Conservation (phyloP, 441 rosid species). For the Pelargonium australe region DNA sequence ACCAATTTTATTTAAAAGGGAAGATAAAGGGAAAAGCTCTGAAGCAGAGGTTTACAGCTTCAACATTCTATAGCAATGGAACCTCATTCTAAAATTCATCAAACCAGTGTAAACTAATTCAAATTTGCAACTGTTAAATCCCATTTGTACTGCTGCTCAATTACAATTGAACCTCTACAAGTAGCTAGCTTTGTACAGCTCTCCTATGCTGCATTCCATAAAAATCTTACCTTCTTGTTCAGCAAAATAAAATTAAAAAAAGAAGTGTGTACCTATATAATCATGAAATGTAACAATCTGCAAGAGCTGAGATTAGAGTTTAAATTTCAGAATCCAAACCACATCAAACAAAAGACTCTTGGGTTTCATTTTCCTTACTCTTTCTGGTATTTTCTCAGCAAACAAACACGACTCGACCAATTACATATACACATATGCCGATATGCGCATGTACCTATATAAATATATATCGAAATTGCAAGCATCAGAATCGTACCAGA, state of each 20-base stretch:
- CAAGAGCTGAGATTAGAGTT: not conserved
- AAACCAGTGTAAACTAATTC: not conserved
- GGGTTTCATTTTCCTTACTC: not conserved
- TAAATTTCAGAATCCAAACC: not conserved
- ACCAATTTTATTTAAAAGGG: not conserved
- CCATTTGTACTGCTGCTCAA: not conserved
- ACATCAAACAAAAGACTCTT: not conserved
- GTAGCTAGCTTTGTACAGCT: not conserved
- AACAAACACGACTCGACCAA: not conserved
- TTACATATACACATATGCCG: not conserved
- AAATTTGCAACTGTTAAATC: not conserved
- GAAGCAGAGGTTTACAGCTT: not conserved
- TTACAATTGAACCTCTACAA: not conserved
- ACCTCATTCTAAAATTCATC: not conserved
- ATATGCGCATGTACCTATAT: not conserved
- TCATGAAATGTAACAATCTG: not conserved
- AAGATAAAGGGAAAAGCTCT: not conserved
- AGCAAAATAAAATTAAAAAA: not conserved
- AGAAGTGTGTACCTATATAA: not conserved
- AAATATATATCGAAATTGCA: not conserved
- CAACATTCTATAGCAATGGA: not conserved
- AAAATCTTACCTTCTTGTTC: not conserved
- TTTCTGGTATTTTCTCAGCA: not conserved
- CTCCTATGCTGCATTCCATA: not conserved
- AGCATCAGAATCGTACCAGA: conserved; percentile 31